Conservation (phyloP, 495 filamentous ascomycete species). For the Penicillium tannophilum region DNA sequence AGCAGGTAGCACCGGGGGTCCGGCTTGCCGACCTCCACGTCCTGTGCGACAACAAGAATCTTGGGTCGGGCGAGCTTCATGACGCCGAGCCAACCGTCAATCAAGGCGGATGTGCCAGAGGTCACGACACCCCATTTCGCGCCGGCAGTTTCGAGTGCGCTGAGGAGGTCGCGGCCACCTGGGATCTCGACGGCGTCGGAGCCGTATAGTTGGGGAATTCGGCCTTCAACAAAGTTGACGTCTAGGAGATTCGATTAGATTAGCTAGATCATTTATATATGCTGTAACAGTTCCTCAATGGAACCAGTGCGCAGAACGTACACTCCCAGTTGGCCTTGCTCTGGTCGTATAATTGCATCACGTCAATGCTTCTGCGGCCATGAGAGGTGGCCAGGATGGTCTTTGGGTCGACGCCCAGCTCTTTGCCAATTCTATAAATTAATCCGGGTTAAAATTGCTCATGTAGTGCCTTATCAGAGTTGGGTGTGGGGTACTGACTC, state of each 20-base stretch:
- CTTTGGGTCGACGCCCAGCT: constrained; percentile 79
- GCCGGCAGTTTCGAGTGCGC: constrained; percentile 54
- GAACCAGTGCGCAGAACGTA: constrained; percentile 45
- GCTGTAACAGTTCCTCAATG: not conserved
- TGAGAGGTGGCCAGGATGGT: constrained; percentile 87
- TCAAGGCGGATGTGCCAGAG: constrained; percentile 77
- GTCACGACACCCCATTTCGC: constrained; percentile 92
- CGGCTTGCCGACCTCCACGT: constrained; percentile 84
- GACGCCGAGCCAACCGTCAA: constrained; percentile 83
- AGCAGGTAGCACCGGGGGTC: constrained; percentile 79
- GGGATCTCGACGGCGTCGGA: constrained; percentile 80
- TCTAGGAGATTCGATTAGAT: constrained; percentile 52
- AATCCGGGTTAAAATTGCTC: not conserved
- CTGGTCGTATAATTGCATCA: constrained; percentile 70
- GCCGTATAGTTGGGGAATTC: constrained; percentile 75
- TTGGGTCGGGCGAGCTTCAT: constrained; percentile 72
- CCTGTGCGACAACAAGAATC: constrained; percentile 81
- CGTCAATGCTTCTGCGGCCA: constrained; percentile 83
- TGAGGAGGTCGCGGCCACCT: constrained; percentile 61
- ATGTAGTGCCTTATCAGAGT: not conserved
- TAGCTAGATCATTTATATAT: not conserved
- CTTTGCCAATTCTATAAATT: constrained; percentile 68
- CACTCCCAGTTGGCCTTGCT: constrained; percentile 89
- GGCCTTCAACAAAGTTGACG: constrained; percentile 73
- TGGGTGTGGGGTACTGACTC: constrained; percentile 53